A percentile compares a stretch with the other conserved stretches of the same genome.
Evolutionary conservation across 2,329 filamentous ascomycete genomes (phyloP).

Genomic region (Dactylellina sp.): DNA sequence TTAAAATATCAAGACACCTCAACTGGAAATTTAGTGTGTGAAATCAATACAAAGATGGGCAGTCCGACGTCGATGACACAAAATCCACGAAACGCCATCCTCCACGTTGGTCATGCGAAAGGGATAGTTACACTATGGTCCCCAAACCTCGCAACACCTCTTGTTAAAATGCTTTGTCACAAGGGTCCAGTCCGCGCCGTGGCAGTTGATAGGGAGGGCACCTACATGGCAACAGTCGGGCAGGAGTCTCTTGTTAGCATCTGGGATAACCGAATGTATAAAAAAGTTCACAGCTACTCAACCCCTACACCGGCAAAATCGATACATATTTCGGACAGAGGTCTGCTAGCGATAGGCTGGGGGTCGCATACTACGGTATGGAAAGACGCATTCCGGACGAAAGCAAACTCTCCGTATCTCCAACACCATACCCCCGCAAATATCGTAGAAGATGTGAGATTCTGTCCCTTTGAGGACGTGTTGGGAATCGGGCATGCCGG

Average conservation of each 20-base stretch:
- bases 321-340: slow-evolving; percentile 87
- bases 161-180: slow-evolving; percentile 92
- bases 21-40: slow-evolving; percentile 87
- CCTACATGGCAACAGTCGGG: slow-evolving; percentile 94
- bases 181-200: slow-evolving; percentile 86
- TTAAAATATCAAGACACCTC: slow-evolving; percentile 96
- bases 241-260: slow-evolving; percentile 93
- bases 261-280: slow-evolving; percentile 95
- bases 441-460: slow-evolving; percentile 81
- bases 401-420: slow-evolving; percentile 85
- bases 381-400: slow-evolving; percentile 83
- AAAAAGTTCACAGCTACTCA: slow-evolving; percentile 89
- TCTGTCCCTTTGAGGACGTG: slow-evolving; percentile 96
- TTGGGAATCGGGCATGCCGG: slow-evolving; percentile 85
- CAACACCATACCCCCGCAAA: slow-evolving; percentile 88
- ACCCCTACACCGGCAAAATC: slow-evolving; percentile 84
- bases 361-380: slow-evolving; percentile 85
- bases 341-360: slow-evolving; percentile 89
- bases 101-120: slow-evolving; percentile 94
- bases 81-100: slow-evolving; percentile 90
- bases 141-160: slow-evolving; percentile 84
- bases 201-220: slow-evolving; percentile 86
- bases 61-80: slow-evolving; percentile 85
- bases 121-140: slow-evolving; percentile 96
- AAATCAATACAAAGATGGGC: slow-evolving; percentile 85